Base-by-base conservation (phyloP, 2,329 filamentous ascomycete species). In the Leptodontidium sp. region DNA sequence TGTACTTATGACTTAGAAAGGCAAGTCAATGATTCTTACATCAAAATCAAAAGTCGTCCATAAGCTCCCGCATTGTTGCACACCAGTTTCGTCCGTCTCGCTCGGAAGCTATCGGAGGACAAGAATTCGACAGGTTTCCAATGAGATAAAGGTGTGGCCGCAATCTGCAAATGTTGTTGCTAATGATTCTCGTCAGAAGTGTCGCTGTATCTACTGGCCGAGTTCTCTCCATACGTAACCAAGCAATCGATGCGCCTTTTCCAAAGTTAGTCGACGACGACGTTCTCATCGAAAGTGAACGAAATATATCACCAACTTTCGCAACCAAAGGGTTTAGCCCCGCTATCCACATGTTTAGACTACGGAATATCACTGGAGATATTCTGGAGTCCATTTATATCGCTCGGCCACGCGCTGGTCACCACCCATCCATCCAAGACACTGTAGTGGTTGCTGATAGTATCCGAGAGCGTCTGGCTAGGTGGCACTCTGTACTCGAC, bases 371-470 rank as follows among this genome's bases (percentile, higher is more conserved):
- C 12, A 26, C 24, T 4, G 50, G 50, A 26, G 50, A 55, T 29
- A 55, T 55, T 7, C 50, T 55, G 6, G 50, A 55, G 50, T 55
- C 50, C n/a, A 32, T 55, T 32, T 55, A 55, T 17, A 55, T 55
- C n/a, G 50, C 50, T 55, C 50, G 50, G 29, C 50, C 50, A 26
- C 50, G 29, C 4, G 21, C 50, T 32, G 29, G 29, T 11, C 24
- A 14, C 21, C 24, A 26, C 21, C 50, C 29, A 12, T 26, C 24
- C 29, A 55, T 55, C 29, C 24, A 55, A 55, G 50, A 55, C 50
- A 55, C 50, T 8, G n/a, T 1, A 1, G 29, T 26, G 11, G 21
- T 55, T 6, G 50, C 50, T 26, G 50, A 55, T 55, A 32, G 29
- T 29, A 26, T 55, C 50, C 50, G 50, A 26, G 24, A 55, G 12